Percentiles rank a stretch among this genome's conserved stretches.
Evolutionary conservation across 2,329 filamentous ascomycete genomes (phyloP).

Genomic region (Raffaelea deltoideospora): DNA sequence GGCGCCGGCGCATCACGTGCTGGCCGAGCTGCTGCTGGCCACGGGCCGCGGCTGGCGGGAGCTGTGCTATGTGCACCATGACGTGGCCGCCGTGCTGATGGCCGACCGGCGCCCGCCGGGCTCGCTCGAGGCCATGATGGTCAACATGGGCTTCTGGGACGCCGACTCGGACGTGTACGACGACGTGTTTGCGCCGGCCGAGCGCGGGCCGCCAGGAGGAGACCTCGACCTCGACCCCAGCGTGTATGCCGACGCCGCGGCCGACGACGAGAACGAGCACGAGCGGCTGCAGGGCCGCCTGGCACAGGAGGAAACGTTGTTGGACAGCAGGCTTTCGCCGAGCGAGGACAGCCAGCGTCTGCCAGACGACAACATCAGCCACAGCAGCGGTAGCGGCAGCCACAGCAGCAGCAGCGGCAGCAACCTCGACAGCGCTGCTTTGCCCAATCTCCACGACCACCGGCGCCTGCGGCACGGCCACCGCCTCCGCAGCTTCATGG

Average conservation of each 20-base stretch:
- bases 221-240: too few relatives aligned
- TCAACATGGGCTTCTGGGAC: slow-evolving; percentile 12
- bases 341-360: too few relatives aligned
- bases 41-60: slow-evolving; percentile 10
- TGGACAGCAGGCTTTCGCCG: too few relatives aligned
- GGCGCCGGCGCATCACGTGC: slow-evolving; percentile 6
- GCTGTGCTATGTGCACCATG: slow-evolving; percentile 11
- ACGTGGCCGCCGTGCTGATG: slow-evolving; percentile 7
- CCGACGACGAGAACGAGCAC: too few relatives aligned
- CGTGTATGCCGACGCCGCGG: too few relatives aligned
- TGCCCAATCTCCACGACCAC: background rate
- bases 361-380: background rate
- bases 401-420: background rate
- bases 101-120: slow-evolving; percentile 5
- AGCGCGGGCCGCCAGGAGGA: too few relatives aligned
- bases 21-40: slow-evolving; percentile 9
- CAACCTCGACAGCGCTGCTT: too few relatives aligned
- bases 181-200: slow-evolving; percentile 4
- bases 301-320: too few relatives aligned
- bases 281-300: too few relatives aligned
- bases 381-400: background rate
- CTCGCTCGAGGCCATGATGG: slow-evolving; percentile 12
- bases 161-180: slow-evolving; percentile 6
- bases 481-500: slow-evolving; percentile 5
- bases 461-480: background rate